A percentile compares a stretch with the other conserved stretches of the same genome.
Evolutionary conservation across 345 rosid genomes (phyloP).

Genomic region (Arabidopsis suecica): DNA sequence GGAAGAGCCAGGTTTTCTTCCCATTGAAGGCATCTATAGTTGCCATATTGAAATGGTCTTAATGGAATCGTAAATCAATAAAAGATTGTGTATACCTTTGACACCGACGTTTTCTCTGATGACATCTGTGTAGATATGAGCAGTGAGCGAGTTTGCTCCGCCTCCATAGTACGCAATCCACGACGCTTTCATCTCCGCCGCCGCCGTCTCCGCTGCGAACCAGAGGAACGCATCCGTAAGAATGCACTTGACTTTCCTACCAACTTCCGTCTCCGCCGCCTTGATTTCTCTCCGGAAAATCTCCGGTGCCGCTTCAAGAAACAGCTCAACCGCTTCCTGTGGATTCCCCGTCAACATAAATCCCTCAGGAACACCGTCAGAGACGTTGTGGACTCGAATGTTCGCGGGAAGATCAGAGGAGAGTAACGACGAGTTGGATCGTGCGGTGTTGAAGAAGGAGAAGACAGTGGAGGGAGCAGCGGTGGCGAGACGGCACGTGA

Average conservation of each 20-base stretch:
- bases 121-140: constrained; percentile 51
- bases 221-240: constrained; percentile 62
- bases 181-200: constrained; percentile 38
- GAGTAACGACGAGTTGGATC: constrained; percentile 50
- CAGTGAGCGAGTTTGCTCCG: constrained; percentile 51
- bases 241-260: constrained; percentile 52
- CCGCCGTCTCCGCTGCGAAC: constrained; percentile 52
- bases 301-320: constrained; percentile 48
- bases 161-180: constrained; percentile 59
- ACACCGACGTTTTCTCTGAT: constrained; percentile 40
- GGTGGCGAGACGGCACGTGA: too few species aligned
- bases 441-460: constrained; percentile 42
- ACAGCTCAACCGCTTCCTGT: constrained; percentile 53
- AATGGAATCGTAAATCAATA: too few species aligned
- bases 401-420: constrained; percentile 42
- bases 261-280: constrained; percentile 49
- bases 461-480: too few species aligned
- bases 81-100: constrained; percentile 15
- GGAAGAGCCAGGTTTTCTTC: too few species aligned
- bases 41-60: too few species aligned
- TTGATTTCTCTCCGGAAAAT: constrained; percentile 45
- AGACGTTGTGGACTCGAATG: constrained; percentile 49
- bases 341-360: constrained; percentile 44
- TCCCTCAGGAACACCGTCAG: constrained; percentile 44
- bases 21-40: too few species aligned